Evolutionary conservation across 208 protist species (phyloP).

Genomic region (Angomonas deanei): DNA sequence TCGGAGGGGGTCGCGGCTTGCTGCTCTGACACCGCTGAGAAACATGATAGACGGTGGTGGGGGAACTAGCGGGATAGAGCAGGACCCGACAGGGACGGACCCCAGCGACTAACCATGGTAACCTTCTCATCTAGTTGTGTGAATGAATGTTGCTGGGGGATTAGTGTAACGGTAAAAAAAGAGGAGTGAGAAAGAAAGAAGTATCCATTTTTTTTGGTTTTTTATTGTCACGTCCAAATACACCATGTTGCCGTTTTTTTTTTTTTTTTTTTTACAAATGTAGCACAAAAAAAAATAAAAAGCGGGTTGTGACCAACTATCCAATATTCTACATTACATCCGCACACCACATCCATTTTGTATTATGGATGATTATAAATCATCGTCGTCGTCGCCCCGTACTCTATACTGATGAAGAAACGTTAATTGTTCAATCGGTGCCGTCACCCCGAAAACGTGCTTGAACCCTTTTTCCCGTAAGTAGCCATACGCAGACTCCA

Average conservation of each 20-base stretch:
- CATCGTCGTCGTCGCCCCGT: too few relatives aligned
- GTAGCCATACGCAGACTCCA: background rate
- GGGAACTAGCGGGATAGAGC: background rate
- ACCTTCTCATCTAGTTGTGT: too few relatives aligned
- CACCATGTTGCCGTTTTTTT: background rate
- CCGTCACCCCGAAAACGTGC: background rate
- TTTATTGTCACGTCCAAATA: background rate
- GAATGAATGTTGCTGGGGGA: too few relatives aligned
- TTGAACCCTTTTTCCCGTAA: background rate
- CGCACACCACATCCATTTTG: too few relatives aligned
- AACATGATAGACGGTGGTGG: background rate
- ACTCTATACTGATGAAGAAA: too few relatives aligned
- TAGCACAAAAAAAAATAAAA: too few relatives aligned
- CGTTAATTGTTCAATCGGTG: background rate
- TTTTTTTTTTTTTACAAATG: constrained; percentile 5
- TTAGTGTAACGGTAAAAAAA: too few relatives aligned
- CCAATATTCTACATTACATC: background rate
- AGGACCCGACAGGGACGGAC: background rate
- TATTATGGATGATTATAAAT: background rate
- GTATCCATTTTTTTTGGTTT: constrained; percentile 1
- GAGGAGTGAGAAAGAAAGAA: too few relatives aligned
- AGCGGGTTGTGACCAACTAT: background rate
- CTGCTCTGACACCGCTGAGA: constrained; percentile 9
- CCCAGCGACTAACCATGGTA: background rate
- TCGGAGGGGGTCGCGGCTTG: constrained; percentile 53